Base-by-base conservation (phyloP, 2,329 filamentous ascomycete genomes). In the Dactylellina parvicollis region DNA sequence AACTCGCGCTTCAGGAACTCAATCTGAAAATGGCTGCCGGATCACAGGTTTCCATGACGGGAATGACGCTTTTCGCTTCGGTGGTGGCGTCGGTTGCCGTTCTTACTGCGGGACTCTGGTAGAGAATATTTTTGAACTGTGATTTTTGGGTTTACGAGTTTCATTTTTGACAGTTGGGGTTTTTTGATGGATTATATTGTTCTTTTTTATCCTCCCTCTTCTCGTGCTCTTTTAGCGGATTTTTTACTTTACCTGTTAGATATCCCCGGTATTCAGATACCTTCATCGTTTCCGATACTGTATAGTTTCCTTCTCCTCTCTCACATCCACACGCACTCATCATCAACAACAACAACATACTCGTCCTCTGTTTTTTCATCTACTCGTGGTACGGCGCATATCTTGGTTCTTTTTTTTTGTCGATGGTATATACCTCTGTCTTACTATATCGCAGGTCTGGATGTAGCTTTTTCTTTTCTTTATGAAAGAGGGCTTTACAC, bases 1-100 rank as follows among this genome's bases (percentile, higher is more conserved):
- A 74, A 59, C 70, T 74, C n/a, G 70, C 70, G 3, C 55, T 74
- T 8, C 55, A 74, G 36, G 67, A 73, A n/a, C 22, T 73, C 14
- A 73, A 73, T 44, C 67, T 73, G 44, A 73, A 73, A 47, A 65
- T 54, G 50, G 67, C 67, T 12, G 67, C 42, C 10, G 66, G 66
- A 1, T 46, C 65, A 8, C 49, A 61, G 16, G 46, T 70, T 12
- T 70, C 65, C 16, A 49, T 70, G 20, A 32, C 22, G 10, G 40
- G 47, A 2, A 16, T 54, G 7, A 62, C 65, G 10, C 44, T 72
- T 7, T 36, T 56, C 44, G 49, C 28, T 7, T 50, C 66, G 10
- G 22, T 72, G 12, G 59, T 16, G 3, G 44, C 46, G 4, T 57
- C 66, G 4, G 30, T 72, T 24, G 44, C 40, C 10, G 32, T 64